Evolutionary conservation across 2,329 filamentous ascomycete genomes (phyloP).

Genomic region (Teratosphaeria pseudoeucalypti): DNA sequence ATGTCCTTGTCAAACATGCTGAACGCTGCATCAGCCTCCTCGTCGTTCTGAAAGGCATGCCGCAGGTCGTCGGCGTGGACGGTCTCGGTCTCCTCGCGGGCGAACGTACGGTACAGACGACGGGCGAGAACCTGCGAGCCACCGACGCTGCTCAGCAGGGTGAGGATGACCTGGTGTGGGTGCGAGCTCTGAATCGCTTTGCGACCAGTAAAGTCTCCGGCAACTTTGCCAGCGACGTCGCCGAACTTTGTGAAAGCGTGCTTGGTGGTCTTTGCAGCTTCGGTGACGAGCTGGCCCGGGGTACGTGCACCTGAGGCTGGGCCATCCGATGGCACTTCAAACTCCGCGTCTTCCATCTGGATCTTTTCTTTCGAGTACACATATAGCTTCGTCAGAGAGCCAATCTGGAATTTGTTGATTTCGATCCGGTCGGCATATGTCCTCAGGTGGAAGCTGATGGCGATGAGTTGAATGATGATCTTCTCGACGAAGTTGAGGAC

Average conservation of each 20-base stretch:
- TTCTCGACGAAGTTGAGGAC: constrained; percentile 81
- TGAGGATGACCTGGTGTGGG: constrained; percentile 72
- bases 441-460: constrained; percentile 80
- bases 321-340: constrained; percentile 43
- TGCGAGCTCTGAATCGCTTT: constrained; percentile 58
- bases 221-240: constrained; percentile 73
- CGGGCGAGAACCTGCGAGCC: constrained; percentile 78
- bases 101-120: constrained; percentile 78
- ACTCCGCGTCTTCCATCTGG: constrained; percentile 64
- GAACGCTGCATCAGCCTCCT: constrained; percentile 84
- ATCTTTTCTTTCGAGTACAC: constrained; percentile 55
- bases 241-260: constrained; percentile 70
- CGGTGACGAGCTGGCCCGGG: constrained; percentile 59
- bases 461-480: constrained; percentile 88
- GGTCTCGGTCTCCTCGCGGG: constrained; percentile 62
- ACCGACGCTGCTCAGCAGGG: constrained; percentile 60
- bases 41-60: constrained; percentile 65
- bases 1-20: constrained; percentile 91
- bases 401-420: constrained; percentile 83
- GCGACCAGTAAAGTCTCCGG: constrained; percentile 82
- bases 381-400: constrained; percentile 54
- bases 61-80: constrained; percentile 70
- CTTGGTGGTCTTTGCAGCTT: constrained; percentile 62
- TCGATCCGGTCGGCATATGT: constrained; percentile 88
- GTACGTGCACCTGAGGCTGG: constrained; percentile 56